Evolutionary conservation across 495 filamentous ascomycete species (phyloP).

Genomic region (Tuber microsphaerosporum): DNA sequence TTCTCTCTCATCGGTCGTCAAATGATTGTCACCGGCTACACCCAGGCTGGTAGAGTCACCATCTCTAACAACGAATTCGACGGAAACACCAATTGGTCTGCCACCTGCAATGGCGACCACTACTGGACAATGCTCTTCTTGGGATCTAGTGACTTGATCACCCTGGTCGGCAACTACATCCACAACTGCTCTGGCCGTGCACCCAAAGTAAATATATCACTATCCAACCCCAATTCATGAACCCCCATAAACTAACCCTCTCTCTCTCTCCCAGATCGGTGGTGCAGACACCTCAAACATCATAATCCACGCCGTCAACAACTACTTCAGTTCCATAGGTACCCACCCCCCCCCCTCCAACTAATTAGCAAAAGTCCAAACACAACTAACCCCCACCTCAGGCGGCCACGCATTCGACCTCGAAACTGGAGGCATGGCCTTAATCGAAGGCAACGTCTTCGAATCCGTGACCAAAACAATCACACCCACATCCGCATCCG

Average conservation of each 20-base stretch:
- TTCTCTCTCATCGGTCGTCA: constrained; percentile 48
- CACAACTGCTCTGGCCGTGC: constrained; percentile 51
- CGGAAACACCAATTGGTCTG: constrained; percentile 48
- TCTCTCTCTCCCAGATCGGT: constrained; percentile 9
- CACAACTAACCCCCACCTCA: constrained; percentile 5
- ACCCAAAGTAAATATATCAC: constrained; percentile 46
- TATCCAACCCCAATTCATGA: not conserved
- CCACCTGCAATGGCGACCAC: constrained; percentile 51
- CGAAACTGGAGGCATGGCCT: constrained; percentile 47
- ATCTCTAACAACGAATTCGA: constrained; percentile 49
- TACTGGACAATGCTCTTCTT: constrained; percentile 52
- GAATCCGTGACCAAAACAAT: constrained; percentile 46
- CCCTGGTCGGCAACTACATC: constrained; percentile 48
- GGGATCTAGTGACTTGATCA: constrained; percentile 46
- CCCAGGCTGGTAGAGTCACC: constrained; percentile 43
- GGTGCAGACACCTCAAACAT: constrained; percentile 39
- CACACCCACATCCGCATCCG: constrained; percentile 27
- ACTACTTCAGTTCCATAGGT: constrained; percentile 52
- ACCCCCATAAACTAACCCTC: not conserved
- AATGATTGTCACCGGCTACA: constrained; percentile 44
- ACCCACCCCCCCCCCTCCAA: not conserved
- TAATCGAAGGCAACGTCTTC: constrained; percentile 58
- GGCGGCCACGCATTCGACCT: constrained; percentile 54
- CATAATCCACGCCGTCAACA: constrained; percentile 53
- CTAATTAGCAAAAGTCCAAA: no score